Conservation (phyloP, 257 asterid species). For the Datura wrightii region DNA sequence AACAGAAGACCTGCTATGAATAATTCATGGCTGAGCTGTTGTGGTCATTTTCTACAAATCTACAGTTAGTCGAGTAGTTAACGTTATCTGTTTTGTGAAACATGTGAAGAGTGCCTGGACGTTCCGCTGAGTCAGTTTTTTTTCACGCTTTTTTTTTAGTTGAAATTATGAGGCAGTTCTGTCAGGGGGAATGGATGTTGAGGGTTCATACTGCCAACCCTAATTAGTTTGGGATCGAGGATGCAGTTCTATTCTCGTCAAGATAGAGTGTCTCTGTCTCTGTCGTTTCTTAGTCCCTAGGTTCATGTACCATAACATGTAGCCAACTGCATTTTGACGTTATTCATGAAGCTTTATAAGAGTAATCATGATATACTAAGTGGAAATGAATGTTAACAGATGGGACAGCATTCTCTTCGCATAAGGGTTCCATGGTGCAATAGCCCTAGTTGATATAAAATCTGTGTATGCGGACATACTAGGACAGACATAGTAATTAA, state of each 20-base stretch:
- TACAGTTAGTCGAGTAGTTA: constrained; percentile 8
- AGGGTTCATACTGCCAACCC: background rate
- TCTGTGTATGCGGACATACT: background rate
- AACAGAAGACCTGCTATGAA: background rate
- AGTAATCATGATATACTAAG: background rate
- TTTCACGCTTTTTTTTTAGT: background rate
- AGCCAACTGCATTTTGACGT: background rate
- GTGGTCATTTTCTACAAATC: constrained; percentile 9
- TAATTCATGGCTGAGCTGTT: background rate
- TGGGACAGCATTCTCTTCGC: background rate
- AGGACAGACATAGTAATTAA: background rate
- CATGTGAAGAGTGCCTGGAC: constrained; percentile 19
- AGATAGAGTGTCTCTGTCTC: constrained; percentile 7
- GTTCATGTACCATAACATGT: constrained; percentile 6
- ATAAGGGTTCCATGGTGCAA: background rate
- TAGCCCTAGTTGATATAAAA: constrained; percentile 13
- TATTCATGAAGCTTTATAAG: background rate
- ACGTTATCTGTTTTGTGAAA: background rate
- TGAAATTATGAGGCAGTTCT: background rate
- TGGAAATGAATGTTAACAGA: background rate
- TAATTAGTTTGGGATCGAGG: background rate
- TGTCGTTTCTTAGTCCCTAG: background rate
- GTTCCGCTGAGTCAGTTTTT: background rate
- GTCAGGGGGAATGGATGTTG: background rate
- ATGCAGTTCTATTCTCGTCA: background rate